Percentiles rank a stretch among this genome's conserved stretches.
phyloP scores from a whole-genome alignment of 805 yeast genomes.

The Wickerhamiella sorbophila region DNA sequence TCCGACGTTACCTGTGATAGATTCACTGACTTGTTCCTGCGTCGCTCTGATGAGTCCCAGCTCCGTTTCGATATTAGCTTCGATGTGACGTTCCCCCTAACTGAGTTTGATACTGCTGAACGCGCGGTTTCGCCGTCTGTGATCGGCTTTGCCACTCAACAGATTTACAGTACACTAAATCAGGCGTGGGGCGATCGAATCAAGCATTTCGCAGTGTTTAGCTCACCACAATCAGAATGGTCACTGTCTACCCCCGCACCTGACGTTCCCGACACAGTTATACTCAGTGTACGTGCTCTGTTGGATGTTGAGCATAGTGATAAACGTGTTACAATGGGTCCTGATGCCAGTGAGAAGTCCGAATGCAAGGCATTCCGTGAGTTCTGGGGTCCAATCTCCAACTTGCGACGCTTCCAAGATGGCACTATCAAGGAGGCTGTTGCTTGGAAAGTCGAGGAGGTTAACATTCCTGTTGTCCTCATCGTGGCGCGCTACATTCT shows the following conservation, averaged over 20 bases:
- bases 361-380: constrained; percentile 41
- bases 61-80: constrained; percentile 54
- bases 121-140: not conserved
- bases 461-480: constrained; percentile 44
- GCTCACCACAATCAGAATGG: constrained; percentile 10
- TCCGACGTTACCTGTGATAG: constrained; percentile 74
- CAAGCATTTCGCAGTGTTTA: not conserved
- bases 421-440: constrained; percentile 85
- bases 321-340: constrained; percentile 59
- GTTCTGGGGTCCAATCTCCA: constrained; percentile 83
- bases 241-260: constrained; percentile 15
- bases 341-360: constrained; percentile 44
- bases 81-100: constrained; percentile 26
- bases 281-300: constrained; percentile 40
- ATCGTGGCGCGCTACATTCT: constrained; percentile 52
- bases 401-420: constrained; percentile 83
- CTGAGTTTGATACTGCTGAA: not conserved
- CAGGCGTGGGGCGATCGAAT: constrained; percentile 6
- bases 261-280: not conserved
- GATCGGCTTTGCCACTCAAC: not conserved
- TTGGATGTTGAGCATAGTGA: constrained; percentile 63
- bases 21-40: constrained; percentile 63
- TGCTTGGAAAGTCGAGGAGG: constrained; percentile 45
- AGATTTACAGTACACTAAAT: not conserved
- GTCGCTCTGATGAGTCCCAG: constrained; percentile 33